phyloP scores from a whole-genome alignment of 2,329 filamentous ascomycete species.

The Juglanconis oblonga region DNA sequence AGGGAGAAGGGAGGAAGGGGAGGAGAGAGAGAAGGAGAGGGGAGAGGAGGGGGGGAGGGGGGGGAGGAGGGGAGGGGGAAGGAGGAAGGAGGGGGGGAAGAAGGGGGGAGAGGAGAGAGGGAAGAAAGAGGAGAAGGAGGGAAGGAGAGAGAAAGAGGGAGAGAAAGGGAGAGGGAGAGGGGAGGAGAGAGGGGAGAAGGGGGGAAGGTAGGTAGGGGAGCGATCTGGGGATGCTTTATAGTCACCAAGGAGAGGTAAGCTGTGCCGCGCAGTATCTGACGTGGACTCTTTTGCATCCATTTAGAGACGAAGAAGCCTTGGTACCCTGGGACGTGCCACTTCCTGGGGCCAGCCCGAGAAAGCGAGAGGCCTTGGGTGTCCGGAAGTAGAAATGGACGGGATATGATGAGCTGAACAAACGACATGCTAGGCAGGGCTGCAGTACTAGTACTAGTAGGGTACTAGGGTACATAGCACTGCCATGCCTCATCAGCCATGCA shows the following conservation, averaged over 20 bases:
- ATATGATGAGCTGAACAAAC: slow-evolving; percentile 10
- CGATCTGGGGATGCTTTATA: slow-evolving; percentile 10
- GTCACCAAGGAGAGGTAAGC: not conserved
- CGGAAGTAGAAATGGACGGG: not conserved
- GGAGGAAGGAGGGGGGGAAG: not conserved
- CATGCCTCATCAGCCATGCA: slow-evolving; percentile 11
- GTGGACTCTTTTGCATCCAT: slow-evolving; percentile 2
- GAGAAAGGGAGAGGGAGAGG: not conserved
- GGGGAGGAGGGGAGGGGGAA: too few species aligned
- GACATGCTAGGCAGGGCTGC: slow-evolving; percentile 8
- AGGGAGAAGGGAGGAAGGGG: too few species aligned
- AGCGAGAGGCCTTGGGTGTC: slow-evolving; percentile 1
- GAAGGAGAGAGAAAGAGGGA: not conserved
- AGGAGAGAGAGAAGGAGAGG: too few species aligned
- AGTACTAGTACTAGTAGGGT: not conserved
- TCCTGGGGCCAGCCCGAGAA: not conserved
- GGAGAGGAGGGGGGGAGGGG: too few species aligned
- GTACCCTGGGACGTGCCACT: not conserved
- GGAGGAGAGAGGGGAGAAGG: not conserved
- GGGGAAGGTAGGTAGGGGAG: not conserved
- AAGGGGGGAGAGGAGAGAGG: not conserved
- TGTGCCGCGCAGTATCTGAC: not conserved
- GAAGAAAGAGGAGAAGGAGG: not conserved
- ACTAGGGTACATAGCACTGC: too few species aligned
- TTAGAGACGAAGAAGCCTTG: not conserved